Base-by-base conservation (phyloP, 805 yeast genomes). In the Suhomyces sp. region DNA sequence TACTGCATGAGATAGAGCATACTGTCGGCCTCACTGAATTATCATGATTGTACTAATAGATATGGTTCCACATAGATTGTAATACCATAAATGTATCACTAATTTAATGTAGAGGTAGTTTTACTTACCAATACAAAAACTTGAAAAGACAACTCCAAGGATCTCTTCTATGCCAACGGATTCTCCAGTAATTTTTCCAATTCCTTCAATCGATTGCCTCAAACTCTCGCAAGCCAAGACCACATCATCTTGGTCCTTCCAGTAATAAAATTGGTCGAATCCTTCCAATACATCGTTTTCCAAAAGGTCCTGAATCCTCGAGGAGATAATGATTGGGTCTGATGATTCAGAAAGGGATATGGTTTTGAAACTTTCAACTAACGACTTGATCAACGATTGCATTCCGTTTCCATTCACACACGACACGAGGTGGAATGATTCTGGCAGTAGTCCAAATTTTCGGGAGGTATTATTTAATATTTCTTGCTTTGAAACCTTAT, bases 91-190 rank as follows among this genome's bases (percentile, higher is more conserved):
- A 31, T 23, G 27, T 15, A 16, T 7, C 12, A 6, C 8, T 7
- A 17, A 10, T 8, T 6, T 14, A 22, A 21, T 15, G 11, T 19
- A 17, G 12, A 12, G 17, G 16, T 19, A 8, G n/a, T 25, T 22
- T 46, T 63, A 91, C 58, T 91, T 91, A 0, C 98, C 98, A 15
- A 93, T 88, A 58, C 98, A 93, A 56, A 93, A 93, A 42, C 79
- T 83, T 2, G 95, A 81, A 53, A 93, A 93, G 0, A 93, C 93
- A 1, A 86, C 91, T 1, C 93, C 96, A 4, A 93, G 65, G 0
- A 93, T 79, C 52, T 93, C 98, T 48, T 93, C 97, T 0, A 90
- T 72, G 0, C 95, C 95, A 10, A 91, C 78, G 0, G 87, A 76
- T 25, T 85, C 84, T 1, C 98, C 98, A 0, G 97, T 90, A 17